A percentile compares a stretch with the other conserved stretches of the same genome.
These are phyloP conservation scores for Beauveria sp. DNA, from an alignment of 2,329 filamentous ascomycete genomes.

Conservation along the genomic window DNA sequence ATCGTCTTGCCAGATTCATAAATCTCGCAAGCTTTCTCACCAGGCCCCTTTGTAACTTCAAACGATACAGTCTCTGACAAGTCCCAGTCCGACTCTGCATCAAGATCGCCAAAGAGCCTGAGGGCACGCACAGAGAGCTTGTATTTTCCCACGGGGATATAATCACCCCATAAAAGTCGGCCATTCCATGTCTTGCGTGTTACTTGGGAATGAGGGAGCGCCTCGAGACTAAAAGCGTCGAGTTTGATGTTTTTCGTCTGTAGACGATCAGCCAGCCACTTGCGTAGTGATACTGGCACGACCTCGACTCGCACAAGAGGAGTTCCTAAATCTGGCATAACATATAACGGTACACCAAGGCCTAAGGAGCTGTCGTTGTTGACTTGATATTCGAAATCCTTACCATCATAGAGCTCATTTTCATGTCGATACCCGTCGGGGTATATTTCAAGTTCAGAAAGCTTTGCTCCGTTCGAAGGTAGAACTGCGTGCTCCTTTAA, in stretches of 20 bases:
- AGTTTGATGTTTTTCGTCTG: background rate
- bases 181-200: background rate
- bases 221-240: background rate
- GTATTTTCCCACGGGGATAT: background rate
- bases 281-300: background rate
- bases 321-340: background rate
- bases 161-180: background rate
- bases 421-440: accelerated
- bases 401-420: background rate
- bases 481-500: background rate
- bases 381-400: background rate
- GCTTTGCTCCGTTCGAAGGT: background rate
- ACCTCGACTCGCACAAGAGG: background rate
- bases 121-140: background rate
- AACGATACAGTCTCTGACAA: background rate
- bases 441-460: background rate
- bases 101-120: background rate
- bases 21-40: background rate
- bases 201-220: background rate
- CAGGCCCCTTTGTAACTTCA: background rate
- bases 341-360: background rate
- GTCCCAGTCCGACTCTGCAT: background rate
- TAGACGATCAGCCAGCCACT: background rate
- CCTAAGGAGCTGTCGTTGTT: background rate
- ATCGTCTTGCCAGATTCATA: background rate